Conservation (phyloP, 1,284 basidiomycete genomes). For the Moesziomyces aphidis region DNA sequence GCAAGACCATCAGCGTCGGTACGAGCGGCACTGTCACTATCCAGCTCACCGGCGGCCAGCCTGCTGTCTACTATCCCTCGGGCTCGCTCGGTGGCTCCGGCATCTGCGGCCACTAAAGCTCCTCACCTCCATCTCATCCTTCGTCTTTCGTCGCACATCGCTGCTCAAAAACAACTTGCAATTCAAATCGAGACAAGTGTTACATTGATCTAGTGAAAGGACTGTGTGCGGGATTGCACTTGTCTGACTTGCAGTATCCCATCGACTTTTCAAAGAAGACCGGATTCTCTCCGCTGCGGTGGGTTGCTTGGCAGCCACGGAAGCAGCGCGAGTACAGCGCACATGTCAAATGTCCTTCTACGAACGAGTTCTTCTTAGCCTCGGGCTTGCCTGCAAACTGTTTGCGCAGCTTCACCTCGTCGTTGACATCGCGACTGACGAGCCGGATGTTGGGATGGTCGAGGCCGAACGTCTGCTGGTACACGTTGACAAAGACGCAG, state of each 20-base stretch:
- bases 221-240: neutral
- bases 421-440: constrained; percentile 1
- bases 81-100: constrained; percentile 12
- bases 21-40: constrained; percentile 69
- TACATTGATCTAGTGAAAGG: too few relatives aligned
- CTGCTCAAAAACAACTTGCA: neutral
- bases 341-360: constrained; percentile 23
- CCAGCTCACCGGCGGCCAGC: constrained; percentile 13
- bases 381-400: constrained; percentile 16
- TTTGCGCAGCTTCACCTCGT: neutral
- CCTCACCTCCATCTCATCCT: neutral
- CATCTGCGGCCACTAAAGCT: constrained; percentile 13
- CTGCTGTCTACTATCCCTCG: constrained; percentile 20
- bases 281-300: constrained; percentile 3
- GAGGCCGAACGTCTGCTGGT: constrained; percentile 28
- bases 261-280: constrained; percentile 18
- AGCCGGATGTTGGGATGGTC: constrained; percentile 13
- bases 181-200: neutral
- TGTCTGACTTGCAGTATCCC: constrained; percentile 21
- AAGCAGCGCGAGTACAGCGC: constrained; percentile 25
- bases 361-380: constrained; percentile 28
- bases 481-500: constrained; percentile 29
- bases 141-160: neutral
- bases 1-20: constrained; percentile 71
- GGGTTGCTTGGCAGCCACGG: constrained; percentile 15